Percentiles rank a stretch among this genome's conserved stretches.
These are phyloP conservation scores for Metarhizium guizhouense DNA, from an alignment of 2,329 filamentous ascomycete genomes.

Conservation along the genomic window DNA sequence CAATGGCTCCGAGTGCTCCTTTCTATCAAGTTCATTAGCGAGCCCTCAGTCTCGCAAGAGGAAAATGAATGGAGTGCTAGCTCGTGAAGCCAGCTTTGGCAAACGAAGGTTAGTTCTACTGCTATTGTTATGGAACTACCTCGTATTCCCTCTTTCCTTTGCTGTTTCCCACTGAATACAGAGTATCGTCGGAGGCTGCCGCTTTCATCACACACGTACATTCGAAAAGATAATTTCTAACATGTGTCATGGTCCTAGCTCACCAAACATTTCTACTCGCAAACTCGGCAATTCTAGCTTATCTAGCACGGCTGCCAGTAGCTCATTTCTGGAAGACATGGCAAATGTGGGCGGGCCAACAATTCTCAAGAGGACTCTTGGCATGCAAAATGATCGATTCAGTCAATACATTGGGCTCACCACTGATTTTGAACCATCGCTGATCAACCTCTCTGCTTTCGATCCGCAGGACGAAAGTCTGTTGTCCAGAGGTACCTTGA, in stretches of 20 bases:
- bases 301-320: constrained; percentile 53
- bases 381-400: constrained; percentile 68
- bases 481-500: constrained; percentile 57
- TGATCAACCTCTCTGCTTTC: constrained; percentile 73
- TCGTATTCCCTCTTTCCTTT: neutral
- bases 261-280: constrained; percentile 42
- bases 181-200: neutral
- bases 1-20: constrained; percentile 70
- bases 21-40: constrained; percentile 48
- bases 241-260: constrained; percentile 29
- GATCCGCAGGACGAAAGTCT: constrained; percentile 75
- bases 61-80: constrained; percentile 58
- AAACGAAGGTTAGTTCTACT: constrained; percentile 58
- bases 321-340: constrained; percentile 59
- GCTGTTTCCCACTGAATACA: neutral
- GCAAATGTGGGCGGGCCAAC: constrained; percentile 60
- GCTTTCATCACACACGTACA: neutral
- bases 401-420: constrained; percentile 79
- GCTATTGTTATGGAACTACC: constrained; percentile 2
- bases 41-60: constrained; percentile 66
- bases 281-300: constrained; percentile 47
- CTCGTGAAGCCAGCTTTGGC: constrained; percentile 45
- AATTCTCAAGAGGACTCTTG: constrained; percentile 60
- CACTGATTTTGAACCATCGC: constrained; percentile 74
- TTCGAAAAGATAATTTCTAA: neutral